These are phyloP conservation scores for Pythium plurisporium DNA, from an alignment of 352 stramenopile genomes.

Conservation along the genomic window DNA sequence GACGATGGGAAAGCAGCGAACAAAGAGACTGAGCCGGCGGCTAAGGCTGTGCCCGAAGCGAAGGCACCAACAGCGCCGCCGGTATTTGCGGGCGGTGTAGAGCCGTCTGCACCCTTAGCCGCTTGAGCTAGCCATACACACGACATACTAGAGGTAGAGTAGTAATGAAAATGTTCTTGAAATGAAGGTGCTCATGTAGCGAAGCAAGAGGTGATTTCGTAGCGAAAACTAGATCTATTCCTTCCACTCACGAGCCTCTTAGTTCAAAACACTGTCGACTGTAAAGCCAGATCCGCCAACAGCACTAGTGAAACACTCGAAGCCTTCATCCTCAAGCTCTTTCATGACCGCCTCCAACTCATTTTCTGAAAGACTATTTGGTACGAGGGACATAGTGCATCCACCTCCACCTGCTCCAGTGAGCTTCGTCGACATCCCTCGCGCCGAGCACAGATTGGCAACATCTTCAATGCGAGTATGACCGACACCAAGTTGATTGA, in stretches of 20 bases:
- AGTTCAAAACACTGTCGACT: not conserved
- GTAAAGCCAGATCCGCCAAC: constrained; percentile 19
- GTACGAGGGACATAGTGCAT: constrained; percentile 85
- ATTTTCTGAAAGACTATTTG: constrained; percentile 31
- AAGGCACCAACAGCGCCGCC: not conserved
- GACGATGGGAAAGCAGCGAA: not conserved
- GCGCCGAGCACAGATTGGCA: constrained; percentile 39
- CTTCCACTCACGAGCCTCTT: too few species aligned
- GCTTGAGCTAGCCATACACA: not conserved
- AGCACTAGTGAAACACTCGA: constrained; percentile 22
- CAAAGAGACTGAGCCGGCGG: not conserved
- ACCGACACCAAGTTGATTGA: constrained; percentile 78
- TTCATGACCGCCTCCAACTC: constrained; percentile 40
- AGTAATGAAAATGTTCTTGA: too few species aligned
- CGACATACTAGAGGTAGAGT: constrained; percentile 2
- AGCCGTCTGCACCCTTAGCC: not conserved
- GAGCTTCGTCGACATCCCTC: constrained; percentile 81
- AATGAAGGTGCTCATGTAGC: too few species aligned
- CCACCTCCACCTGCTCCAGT: constrained; percentile 87
- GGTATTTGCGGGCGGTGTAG: not conserved
- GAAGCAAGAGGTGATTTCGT: not conserved
- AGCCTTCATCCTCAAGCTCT: constrained; percentile 32
- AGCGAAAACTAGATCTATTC: not conserved
- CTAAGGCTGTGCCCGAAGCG: not conserved
- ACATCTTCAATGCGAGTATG: constrained; percentile 83